Evolutionary conservation across 495 filamentous ascomycete genomes (phyloP).

Genomic region (Aspergillus affinis): DNA sequence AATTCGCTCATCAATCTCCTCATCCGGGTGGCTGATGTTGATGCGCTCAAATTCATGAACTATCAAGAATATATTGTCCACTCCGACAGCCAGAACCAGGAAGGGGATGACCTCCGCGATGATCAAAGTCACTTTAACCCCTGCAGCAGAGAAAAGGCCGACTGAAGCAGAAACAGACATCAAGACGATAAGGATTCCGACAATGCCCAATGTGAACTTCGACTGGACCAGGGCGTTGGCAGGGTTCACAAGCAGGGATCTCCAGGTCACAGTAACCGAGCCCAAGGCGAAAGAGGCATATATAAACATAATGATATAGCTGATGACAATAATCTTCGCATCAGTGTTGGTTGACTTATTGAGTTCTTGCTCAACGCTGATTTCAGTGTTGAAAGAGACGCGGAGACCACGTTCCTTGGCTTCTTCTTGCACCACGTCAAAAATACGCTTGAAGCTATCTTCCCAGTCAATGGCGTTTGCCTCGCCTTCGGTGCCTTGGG

Average conservation of each 20-base stretch:
- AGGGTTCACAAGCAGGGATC: constrained; percentile 74
- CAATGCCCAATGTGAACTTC: constrained; percentile 90
- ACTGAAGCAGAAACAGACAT: constrained; percentile 97
- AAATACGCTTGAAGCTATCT: constrained; percentile 64
- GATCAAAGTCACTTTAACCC: constrained; percentile 91
- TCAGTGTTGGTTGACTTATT: constrained; percentile 98
- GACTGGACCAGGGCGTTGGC: constrained; percentile 84
- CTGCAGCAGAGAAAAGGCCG: constrained; percentile 84
- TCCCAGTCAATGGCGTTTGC: constrained; percentile 87
- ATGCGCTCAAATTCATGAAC: constrained; percentile 97
- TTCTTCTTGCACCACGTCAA: constrained; percentile 75
- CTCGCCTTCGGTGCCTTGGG: constrained; percentile 67
- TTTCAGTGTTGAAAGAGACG: constrained; percentile 91
- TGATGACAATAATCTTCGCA: constrained; percentile 94
- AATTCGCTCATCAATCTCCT: constrained; percentile 78
- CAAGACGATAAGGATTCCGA: constrained; percentile 89
- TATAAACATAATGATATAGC: constrained; percentile 97
- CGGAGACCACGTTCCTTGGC: constrained; percentile 75
- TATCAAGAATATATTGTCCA: constrained; percentile 98
- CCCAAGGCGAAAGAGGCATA: constrained; percentile 92
- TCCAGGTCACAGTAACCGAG: constrained; percentile 74
- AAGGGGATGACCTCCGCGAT: constrained; percentile 99
- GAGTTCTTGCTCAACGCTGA: constrained; percentile 85
- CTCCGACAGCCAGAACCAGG: constrained; percentile 90
- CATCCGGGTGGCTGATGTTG: constrained; percentile 84